Evolutionary conservation across 441 rosid species (phyloP).

Genomic region (Pelargonium australe): DNA sequence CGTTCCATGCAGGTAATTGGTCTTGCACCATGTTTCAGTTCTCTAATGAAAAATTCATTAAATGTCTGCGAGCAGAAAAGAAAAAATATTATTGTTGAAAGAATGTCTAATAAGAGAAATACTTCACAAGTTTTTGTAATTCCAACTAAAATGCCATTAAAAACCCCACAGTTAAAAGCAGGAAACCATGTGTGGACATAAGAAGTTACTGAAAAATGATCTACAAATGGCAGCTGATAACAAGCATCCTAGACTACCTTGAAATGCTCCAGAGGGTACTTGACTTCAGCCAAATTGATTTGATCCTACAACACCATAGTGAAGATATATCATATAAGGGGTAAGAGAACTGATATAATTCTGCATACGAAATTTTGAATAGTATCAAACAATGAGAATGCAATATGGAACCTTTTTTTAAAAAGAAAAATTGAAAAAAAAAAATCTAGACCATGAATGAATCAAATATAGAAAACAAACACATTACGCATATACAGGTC

Average conservation of each 20-base stretch:
- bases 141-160: neutral
- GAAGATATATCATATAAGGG: neutral
- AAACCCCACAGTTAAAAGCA: neutral
- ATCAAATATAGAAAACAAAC: neutral
- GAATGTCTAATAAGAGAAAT: neutral
- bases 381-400: neutral
- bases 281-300: slow-evolving; percentile 82
- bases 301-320: slow-evolving; percentile 60
- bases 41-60: slow-evolving; percentile 85
- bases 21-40: slow-evolving; percentile 78
- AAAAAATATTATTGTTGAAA: neutral
- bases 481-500: neutral
- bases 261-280: slow-evolving; percentile 76
- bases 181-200: neutral
- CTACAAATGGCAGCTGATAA: neutral
- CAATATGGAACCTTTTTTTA: neutral
- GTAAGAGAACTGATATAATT: neutral
- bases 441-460: neutral
- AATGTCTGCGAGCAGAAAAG: slow-evolving; percentile 50
- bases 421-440: too few relatives aligned
- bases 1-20: slow-evolving; percentile 47
- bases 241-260: slow-evolving; percentile 39
- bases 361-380: neutral
- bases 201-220: neutral
- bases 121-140: neutral